Base-by-base conservation (phyloP, 164 flowering plant species). In the Cinnamomum chago region DNA sequence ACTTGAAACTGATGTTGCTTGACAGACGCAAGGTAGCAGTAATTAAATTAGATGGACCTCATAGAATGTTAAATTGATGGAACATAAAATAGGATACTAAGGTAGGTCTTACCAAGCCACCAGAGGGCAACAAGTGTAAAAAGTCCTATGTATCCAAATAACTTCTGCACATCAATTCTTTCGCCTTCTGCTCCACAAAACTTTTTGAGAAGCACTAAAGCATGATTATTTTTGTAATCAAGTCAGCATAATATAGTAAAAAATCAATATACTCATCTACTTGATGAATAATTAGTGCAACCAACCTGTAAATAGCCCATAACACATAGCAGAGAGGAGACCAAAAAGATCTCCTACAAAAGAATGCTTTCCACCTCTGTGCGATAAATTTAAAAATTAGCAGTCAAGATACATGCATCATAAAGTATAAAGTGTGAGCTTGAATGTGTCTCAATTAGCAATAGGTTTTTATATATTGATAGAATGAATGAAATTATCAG, bases 341-440 rank as follows among this genome's bases (percentile, higher is more conserved):
- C 98, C 97, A 84, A 94, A 96, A 62, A 94, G 88, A 89, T 96
- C 99, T 22, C 99, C 99, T n/a, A 85, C 83, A 76, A 94, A 90
- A 66, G 99, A 90, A 82, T 87, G 99, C 68, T 90, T 78, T 68
- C 94, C 92, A 79, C 78, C 84, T 78, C 97, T 89, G 85, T 81
- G 86, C 73, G 80, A 71, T 81, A 82, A 83, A 70, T 55, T 17
- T 55, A 15, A 55, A 55, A 40, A 40, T 40, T 40, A 40, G 47
- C 47, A 40, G 47, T 40, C 47, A 40, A 40, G 10, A 40, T 9
- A 40, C 10, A 40, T 40, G 11, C 11, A 40, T 40, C 47, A 40
- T 40, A 40, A 6, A 40, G 47, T 40, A 9, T 40, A 40, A 40
- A 40, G 47, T 40, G 47, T 40, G 11, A 40, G 47, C 47, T 40